Evolutionary conservation across 2,329 filamentous ascomycete species (phyloP).

Genomic region (Penicillium sp.): DNA sequence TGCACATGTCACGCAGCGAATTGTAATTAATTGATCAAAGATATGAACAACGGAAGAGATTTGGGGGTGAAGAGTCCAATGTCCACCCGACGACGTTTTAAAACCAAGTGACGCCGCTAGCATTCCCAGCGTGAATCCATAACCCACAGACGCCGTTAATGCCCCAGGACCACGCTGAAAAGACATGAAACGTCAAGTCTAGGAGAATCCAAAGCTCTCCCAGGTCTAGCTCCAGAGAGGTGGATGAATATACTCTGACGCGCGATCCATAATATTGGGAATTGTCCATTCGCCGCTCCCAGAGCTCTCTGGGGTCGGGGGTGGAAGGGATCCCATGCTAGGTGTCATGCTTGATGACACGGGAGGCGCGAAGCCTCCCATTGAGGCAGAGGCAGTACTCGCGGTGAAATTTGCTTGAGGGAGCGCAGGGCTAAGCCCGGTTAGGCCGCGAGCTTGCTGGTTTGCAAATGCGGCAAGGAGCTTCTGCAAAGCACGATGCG

Average conservation of each 20-base stretch:
- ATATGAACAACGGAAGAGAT: constrained; percentile 2
- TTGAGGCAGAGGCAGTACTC: constrained; percentile 10
- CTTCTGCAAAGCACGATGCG: constrained; percentile 49
- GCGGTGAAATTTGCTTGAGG: constrained; percentile 18
- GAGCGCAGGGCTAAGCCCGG: constrained; percentile 22
- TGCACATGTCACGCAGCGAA: background rate
- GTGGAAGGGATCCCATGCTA: constrained; percentile 41
- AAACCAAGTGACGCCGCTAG: background rate
- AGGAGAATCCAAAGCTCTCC: background rate
- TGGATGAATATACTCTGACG: constrained; percentile 52
- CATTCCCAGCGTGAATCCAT: background rate
- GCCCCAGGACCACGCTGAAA: constrained; percentile 15
- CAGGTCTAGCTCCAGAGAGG: constrained; percentile 44
- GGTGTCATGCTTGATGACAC: constrained; percentile 35
- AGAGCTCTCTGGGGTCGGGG: constrained; percentile 52
- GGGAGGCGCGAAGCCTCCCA: constrained; percentile 21
- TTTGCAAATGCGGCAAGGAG: constrained; percentile 44
- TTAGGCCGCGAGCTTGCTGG: constrained; percentile 23
- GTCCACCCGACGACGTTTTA: background rate
- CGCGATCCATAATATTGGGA: constrained; percentile 49
- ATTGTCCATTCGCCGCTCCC: constrained; percentile 50
- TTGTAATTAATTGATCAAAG: background rate
- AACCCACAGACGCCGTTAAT: constrained; percentile 10
- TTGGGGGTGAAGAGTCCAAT: background rate
- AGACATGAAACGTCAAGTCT: background rate